These are phyloP conservation scores for Cucurbitaria berberidis DNA, from an alignment of 2,329 filamentous ascomycete species.

Conservation along the genomic window DNA sequence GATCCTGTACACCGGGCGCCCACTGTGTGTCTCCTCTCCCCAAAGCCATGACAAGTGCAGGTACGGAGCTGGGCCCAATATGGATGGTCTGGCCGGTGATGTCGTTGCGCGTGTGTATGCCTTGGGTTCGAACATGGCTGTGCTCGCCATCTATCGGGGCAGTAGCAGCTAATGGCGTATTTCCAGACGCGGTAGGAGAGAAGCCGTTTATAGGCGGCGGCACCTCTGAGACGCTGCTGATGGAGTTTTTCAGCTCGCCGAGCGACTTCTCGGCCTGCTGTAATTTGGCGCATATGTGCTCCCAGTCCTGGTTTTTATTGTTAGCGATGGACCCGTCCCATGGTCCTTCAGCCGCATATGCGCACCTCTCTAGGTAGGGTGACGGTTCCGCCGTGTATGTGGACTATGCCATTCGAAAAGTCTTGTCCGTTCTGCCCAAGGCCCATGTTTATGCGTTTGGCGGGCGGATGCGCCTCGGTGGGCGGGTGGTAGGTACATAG, in stretches of 20 bases:
- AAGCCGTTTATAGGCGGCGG: conserved; percentile 42
- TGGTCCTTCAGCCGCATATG: not conserved
- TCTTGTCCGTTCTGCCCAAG: conserved; percentile 45
- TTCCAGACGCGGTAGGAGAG: conserved; percentile 38
- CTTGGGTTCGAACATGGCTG: conserved; percentile 57
- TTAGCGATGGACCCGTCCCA: conserved; percentile 19
- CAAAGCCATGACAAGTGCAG: conserved; percentile 63
- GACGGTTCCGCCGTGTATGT: conserved; percentile 48
- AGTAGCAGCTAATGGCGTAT: conserved; percentile 43
- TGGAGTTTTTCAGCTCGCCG: conserved; percentile 51
- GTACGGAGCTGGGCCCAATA: conserved; percentile 66
- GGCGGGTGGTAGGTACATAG: conserved; percentile 54
- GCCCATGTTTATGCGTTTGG: conserved; percentile 46
- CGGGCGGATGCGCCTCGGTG: conserved; percentile 48
- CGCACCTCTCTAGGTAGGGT: conserved; percentile 49
- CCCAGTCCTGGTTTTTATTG: conserved; percentile 52
- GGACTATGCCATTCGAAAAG: conserved; percentile 48
- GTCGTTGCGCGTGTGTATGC: conserved; percentile 66
- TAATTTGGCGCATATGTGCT: conserved; percentile 56
- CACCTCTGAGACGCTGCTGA: conserved; percentile 47
- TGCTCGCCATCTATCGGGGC: conserved; percentile 46
- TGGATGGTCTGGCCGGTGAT: conserved; percentile 66
- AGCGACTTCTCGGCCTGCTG: conserved; percentile 56
- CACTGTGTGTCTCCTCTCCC: conserved; percentile 54
- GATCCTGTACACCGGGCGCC: conserved; percentile 60